phyloP scores from a whole-genome alignment of 306 rosid genomes.

The Abrus precatorius region DNA sequence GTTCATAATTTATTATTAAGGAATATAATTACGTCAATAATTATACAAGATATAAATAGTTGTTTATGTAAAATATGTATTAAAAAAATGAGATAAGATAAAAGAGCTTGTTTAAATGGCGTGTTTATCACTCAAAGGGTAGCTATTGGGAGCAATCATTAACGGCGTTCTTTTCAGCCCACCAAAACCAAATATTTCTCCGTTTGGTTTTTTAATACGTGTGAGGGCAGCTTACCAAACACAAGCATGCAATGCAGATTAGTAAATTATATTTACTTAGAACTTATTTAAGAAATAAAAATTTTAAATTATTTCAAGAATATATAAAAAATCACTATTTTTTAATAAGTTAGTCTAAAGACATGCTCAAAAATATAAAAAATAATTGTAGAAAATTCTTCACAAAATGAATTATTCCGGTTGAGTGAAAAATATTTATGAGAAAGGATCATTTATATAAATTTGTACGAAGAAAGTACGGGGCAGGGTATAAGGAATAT shows the following conservation, averaged over 20 bases:
- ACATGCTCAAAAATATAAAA: neutral
- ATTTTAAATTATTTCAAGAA: neutral
- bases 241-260: neutral
- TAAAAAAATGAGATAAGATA: too few species aligned
- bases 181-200: conserved; percentile 44
- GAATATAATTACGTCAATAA: neutral
- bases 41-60: too few species aligned
- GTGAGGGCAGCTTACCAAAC: conserved; percentile 33
- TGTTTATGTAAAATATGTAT: too few species aligned
- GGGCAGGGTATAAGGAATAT: too few species aligned
- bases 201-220: conserved; percentile 13
- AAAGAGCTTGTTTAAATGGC: neutral
- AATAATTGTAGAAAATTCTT: too few species aligned
- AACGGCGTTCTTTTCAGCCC: conserved; percentile 13
- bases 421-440: too few species aligned
- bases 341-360: neutral
- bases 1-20: neutral
- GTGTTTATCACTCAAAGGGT: conserved; percentile 23
- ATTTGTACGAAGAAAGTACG: neutral
- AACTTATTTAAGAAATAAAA: neutral
- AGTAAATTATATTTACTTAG: neutral
- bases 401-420: too few species aligned
- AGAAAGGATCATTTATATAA: too few species aligned
- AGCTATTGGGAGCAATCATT: conserved; percentile 27
- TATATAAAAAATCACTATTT: neutral